Percentiles rank a stretch among this genome's conserved stretches.
phyloP scores from a whole-genome alignment of 1,139 yeast species.

The Zygoascus sp. region DNA sequence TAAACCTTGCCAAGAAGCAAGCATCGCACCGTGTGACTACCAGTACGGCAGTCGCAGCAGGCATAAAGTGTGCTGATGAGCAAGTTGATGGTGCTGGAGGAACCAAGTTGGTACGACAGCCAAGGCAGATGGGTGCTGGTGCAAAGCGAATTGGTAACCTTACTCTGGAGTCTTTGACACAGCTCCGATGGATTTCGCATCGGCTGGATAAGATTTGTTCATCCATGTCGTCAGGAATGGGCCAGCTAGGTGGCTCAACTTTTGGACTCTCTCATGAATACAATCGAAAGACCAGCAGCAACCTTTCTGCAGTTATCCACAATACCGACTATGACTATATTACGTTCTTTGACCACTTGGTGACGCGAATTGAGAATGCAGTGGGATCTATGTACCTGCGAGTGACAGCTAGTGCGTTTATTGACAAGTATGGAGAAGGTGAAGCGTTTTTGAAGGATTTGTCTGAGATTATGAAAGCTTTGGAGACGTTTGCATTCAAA shows the following conservation, averaged over 20 bases:
- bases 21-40: constrained; percentile 14
- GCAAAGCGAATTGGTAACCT: constrained; percentile 23
- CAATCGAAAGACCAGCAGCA: constrained; percentile 30
- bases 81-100: constrained; percentile 4
- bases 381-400: constrained; percentile 27
- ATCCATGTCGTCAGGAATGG: constrained; percentile 19
- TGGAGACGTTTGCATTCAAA: constrained; percentile 11
- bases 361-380: constrained; percentile 58
- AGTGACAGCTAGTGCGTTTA: constrained; percentile 19
- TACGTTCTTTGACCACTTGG: constrained; percentile 55
- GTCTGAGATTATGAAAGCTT: constrained; percentile 17
- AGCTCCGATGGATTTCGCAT: constrained; percentile 45
- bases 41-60: constrained; percentile 10
- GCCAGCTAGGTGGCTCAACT: constrained; percentile 11
- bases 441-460: constrained; percentile 17
- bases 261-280: constrained; percentile 16
- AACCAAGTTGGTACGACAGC: constrained; percentile 8
- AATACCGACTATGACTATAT: constrained; percentile 39
- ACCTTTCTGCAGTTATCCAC: constrained; percentile 22
- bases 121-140: constrained; percentile 15
- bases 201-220: constrained; percentile 49
- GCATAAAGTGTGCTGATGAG: constrained; percentile 9
- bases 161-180: constrained; percentile 39
- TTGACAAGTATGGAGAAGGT: constrained; percentile 11
- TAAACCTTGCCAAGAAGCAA: background rate